These are phyloP conservation scores for Cornus kousa DNA, from an alignment of 148 eudicot genomes.

Conservation along the genomic window DNA sequence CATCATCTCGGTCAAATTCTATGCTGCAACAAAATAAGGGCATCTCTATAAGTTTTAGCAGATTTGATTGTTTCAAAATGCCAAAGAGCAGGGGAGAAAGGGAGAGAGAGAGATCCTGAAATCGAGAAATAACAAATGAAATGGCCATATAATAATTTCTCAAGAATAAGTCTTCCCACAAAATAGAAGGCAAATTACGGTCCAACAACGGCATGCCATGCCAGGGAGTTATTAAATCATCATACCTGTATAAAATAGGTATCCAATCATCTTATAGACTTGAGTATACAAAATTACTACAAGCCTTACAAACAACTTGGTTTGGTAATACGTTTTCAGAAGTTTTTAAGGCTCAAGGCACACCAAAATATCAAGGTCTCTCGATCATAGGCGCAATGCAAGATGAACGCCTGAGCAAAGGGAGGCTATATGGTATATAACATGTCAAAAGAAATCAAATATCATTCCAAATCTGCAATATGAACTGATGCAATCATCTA, in stretches of 20 bases:
- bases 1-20: conserved; percentile 70
- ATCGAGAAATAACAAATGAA: background rate
- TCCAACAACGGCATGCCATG: background rate
- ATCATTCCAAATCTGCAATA: too few relatives aligned
- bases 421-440: too few relatives aligned
- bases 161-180: background rate
- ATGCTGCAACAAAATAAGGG: conserved; percentile 45
- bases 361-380: too few relatives aligned
- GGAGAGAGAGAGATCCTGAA: background rate
- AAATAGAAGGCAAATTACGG: background rate
- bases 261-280: background rate
- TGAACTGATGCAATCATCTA: too few relatives aligned
- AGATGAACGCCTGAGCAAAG: too few relatives aligned
- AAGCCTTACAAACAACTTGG: background rate
- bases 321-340: too few relatives aligned
- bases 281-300: background rate
- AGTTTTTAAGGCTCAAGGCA: too few relatives aligned
- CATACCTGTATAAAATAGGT: background rate
- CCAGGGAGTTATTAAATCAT: background rate
- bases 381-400: too few relatives aligned
- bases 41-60: background rate
- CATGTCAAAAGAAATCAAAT: too few relatives aligned
- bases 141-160: background rate
- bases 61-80: conserved; percentile 1
- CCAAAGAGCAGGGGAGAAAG: background rate